Evolutionary conservation across 2,329 filamentous ascomycete genomes (phyloP).

Genomic region (Arthrocladium fulminans): DNA sequence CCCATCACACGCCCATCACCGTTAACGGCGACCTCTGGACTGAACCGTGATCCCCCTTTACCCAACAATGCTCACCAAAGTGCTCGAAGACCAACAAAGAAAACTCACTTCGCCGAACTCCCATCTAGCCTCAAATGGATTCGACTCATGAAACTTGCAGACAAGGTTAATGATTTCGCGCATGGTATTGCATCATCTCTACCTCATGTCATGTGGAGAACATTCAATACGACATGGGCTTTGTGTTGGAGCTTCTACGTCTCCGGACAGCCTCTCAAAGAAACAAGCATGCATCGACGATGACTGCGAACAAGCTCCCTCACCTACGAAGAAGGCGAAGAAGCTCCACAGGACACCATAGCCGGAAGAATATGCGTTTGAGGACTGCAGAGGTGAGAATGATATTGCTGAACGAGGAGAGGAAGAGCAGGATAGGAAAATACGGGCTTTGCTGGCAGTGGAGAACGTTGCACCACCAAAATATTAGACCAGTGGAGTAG

Average conservation of each 20-base stretch:
- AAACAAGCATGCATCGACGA: neutral
- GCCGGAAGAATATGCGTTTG: conserved; percentile 12
- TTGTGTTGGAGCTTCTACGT: no score
- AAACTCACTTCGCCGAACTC: neutral
- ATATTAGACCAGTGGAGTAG: no score
- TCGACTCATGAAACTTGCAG: neutral
- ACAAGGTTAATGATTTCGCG: neutral
- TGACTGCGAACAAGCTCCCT: neutral
- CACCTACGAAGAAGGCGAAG: neutral
- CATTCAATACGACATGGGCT: neutral
- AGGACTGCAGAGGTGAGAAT: neutral
- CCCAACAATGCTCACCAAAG: neutral
- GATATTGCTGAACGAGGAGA: no score
- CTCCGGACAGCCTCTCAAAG: neutral
- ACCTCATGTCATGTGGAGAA: neutral
- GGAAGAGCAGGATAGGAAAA: no score
- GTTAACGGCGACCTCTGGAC: neutral
- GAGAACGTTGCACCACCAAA: no score
- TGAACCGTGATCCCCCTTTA: neutral
- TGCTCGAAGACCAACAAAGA: neutral
- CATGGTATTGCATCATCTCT: neutral
- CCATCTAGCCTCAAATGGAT: neutral
- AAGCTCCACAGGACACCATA: neutral
- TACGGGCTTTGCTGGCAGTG: no score
- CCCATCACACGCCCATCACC: neutral